Evolutionary conservation across 2,329 filamentous ascomycete species (phyloP).

Genomic region (Diaporthe helianthi): DNA sequence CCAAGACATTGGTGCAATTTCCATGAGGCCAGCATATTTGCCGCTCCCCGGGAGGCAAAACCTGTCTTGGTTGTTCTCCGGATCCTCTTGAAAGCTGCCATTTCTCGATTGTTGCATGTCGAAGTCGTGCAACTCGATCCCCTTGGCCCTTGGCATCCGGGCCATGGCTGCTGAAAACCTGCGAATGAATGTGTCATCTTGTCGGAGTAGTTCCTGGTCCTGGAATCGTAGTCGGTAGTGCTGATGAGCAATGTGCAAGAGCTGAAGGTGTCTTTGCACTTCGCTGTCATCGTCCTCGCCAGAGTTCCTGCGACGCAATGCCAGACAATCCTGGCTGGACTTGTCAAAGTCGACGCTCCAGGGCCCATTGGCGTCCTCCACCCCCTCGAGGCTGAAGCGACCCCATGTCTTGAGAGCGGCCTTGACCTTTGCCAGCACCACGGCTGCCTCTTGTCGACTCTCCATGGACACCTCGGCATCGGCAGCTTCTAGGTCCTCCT

Average conservation of each 20-base stretch:
- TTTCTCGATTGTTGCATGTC: neutral
- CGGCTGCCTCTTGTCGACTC: neutral
- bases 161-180: conserved; percentile 25
- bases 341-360: conserved; percentile 1
- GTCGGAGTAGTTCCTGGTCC: conserved; percentile 22
- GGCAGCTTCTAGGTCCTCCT: neutral
- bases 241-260: conserved; percentile 17
- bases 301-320: conserved; percentile 1
- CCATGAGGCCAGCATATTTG: conserved; percentile 19
- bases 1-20: conserved; percentile 27
- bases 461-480: neutral
- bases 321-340: conserved; percentile 10
- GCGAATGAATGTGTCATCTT: conserved; percentile 7
- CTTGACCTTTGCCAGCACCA: conserved; percentile 14
- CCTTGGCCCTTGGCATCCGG: conserved; percentile 25
- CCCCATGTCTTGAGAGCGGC: conserved; percentile 24
- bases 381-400: neutral
- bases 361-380: neutral
- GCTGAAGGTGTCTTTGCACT: neutral
- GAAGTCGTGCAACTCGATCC: conserved; percentile 28
- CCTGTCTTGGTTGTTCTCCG: neutral
- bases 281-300: neutral
- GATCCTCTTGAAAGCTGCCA: neutral
- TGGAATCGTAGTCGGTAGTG: conserved; percentile 22
- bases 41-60: neutral